phyloP scores from a whole-genome alignment of 495 filamentous ascomycete species.

The Neurospora sp. region DNA sequence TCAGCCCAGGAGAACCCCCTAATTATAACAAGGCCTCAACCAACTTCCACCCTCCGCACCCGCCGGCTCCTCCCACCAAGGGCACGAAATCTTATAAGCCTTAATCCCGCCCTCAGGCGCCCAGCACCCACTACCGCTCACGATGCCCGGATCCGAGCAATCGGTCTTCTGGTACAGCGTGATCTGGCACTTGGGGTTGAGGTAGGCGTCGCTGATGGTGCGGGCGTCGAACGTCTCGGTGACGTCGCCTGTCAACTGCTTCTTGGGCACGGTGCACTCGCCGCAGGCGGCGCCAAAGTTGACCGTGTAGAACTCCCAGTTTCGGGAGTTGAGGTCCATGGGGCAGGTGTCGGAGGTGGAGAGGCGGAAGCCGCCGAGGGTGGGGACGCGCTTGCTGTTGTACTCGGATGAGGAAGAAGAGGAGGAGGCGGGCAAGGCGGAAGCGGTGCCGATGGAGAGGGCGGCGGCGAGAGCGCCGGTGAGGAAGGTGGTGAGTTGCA shows the following conservation, averaged over 20 bases:
- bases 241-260: neutral
- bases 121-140: slow-evolving; percentile 7
- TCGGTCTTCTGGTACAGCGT: slow-evolving; percentile 5
- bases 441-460: neutral
- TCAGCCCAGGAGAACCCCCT: neutral
- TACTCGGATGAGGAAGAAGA: neutral
- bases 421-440: neutral
- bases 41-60: neutral
- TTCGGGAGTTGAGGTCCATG: neutral
- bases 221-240: neutral
- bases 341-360: neutral
- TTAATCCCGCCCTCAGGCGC: slow-evolving; percentile 4
- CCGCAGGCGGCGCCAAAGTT: neutral
- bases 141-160: slow-evolving; percentile 7
- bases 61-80: slow-evolving; percentile 1
- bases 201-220: slow-evolving; percentile 2
- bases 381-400: neutral
- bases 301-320: neutral
- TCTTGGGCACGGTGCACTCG: neutral
- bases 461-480: neutral
- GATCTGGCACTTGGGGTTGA: slow-evolving; percentile 5
- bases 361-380: neutral
- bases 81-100: slow-evolving; percentile 7
- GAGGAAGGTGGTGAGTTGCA: neutral
- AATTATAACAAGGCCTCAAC: neutral